Conservation (phyloP, 257 asterid species). For the Capsicum chinense region DNA sequence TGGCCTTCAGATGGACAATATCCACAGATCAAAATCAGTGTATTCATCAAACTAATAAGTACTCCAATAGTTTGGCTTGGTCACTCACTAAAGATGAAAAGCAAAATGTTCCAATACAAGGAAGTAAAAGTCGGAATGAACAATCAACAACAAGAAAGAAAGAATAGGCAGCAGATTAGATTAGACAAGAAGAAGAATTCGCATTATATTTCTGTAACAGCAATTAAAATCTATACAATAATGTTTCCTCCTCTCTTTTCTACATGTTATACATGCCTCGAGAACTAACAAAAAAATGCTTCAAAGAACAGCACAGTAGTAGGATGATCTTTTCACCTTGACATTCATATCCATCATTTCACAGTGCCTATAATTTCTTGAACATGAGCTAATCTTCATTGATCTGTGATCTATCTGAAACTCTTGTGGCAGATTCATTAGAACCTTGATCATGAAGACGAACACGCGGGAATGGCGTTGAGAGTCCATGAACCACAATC, state of each 20-base stretch:
- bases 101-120: not conserved
- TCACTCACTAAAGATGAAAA: not conserved
- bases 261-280: not conserved
- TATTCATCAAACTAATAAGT: too few relatives aligned
- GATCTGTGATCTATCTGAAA: not conserved
- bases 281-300: not conserved
- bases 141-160: not conserved
- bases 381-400: not conserved
- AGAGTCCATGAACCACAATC: constrained; percentile 72
- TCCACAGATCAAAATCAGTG: not conserved
- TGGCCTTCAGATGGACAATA: not conserved
- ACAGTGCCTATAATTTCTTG: not conserved
- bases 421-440: not conserved
- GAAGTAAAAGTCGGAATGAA: not conserved
- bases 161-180: not conserved
- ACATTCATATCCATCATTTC: not conserved
- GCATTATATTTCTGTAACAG: not conserved
- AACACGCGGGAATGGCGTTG: constrained; percentile 57
- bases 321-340: not conserved
- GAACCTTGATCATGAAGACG: constrained; percentile 26
- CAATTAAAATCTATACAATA: not conserved
- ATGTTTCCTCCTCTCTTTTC: not conserved
- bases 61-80: not conserved
- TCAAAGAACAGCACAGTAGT: not conserved
- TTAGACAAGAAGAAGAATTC: not conserved